phyloP scores from a whole-genome alignment of 148 eudicot genomes.

The Rhododendron griersonianum region DNA sequence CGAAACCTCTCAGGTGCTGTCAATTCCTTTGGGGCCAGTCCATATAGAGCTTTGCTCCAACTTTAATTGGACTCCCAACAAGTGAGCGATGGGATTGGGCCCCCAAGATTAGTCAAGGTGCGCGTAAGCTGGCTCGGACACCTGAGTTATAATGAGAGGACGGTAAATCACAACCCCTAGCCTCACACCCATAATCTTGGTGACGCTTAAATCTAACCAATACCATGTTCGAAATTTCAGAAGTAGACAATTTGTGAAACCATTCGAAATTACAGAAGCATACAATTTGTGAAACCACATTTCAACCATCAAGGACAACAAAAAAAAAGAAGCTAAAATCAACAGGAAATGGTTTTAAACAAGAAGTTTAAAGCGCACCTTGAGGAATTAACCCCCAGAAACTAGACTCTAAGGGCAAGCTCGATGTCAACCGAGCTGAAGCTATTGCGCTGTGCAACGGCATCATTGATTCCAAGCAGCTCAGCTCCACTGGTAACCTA shows the following conservation, averaged over 20 bases:
- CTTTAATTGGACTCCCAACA: too few species aligned
- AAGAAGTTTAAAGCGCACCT: not conserved
- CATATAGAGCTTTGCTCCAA: too few species aligned
- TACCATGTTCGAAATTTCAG: not conserved
- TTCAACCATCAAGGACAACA: not conserved
- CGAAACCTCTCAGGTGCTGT: too few species aligned
- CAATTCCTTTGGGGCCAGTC: too few species aligned
- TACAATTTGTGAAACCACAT: not conserved
- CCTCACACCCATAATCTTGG: not conserved
- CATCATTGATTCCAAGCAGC: conserved; percentile 23
- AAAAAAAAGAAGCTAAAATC: not conserved
- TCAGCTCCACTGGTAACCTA: conserved; percentile 21
- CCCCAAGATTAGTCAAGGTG: too few species aligned
- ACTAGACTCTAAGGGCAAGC: conserved; percentile 16
- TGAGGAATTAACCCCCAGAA: conserved; percentile 19
- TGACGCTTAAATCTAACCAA: not conserved
- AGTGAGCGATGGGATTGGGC: too few species aligned
- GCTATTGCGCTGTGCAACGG: conserved; percentile 23
- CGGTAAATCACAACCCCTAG: not conserved
- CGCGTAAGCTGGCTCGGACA: too few species aligned
- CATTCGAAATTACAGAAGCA: not conserved
- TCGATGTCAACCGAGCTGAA: conserved; percentile 12
- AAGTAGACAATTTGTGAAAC: not conserved
- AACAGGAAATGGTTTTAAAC: not conserved
- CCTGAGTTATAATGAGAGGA: too few species aligned